Conservation (phyloP, 257 asterid species). For the Asclepias syriaca region DNA sequence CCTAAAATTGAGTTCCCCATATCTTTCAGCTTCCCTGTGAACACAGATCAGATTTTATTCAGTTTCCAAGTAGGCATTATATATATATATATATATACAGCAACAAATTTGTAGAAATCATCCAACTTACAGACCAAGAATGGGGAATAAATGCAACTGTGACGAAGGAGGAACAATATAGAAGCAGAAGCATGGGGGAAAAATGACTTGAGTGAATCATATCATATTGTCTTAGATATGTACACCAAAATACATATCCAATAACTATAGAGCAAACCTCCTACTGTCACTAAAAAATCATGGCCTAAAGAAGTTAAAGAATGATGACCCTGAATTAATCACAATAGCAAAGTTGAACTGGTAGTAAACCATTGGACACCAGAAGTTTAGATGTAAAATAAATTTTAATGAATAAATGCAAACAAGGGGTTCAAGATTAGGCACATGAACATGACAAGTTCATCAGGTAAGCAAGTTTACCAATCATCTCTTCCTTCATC, state of each 20-base stretch:
- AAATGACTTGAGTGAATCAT: background rate
- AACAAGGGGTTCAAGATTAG: background rate
- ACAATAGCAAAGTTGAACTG: background rate
- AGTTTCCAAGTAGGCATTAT: background rate
- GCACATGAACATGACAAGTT: background rate
- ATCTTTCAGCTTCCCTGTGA: slow-evolving; percentile 88
- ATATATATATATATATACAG: no score
- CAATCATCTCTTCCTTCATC: slow-evolving; percentile 99
- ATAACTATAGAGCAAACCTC: background rate
- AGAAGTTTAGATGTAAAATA: background rate
- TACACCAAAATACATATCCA: background rate
- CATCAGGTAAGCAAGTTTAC: slow-evolving; percentile 33
- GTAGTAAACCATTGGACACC: background rate
- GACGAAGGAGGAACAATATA: background rate
- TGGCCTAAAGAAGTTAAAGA: background rate
- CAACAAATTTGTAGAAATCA: background rate
- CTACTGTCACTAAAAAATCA: background rate
- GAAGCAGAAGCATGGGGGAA: no score
- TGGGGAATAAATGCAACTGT: background rate
- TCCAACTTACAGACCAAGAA: background rate
- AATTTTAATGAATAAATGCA: background rate
- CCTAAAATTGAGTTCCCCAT: slow-evolving; percentile 89
- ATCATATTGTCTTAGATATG: background rate
- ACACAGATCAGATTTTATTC: slow-evolving; percentile 5
- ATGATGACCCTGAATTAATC: background rate